A percentile compares a stretch with the other conserved stretches of the same genome.
These are phyloP conservation scores for Symmetrospora coprosmae DNA, from an alignment of 768 basidiomycete genomes.

Conservation along the genomic window DNA sequence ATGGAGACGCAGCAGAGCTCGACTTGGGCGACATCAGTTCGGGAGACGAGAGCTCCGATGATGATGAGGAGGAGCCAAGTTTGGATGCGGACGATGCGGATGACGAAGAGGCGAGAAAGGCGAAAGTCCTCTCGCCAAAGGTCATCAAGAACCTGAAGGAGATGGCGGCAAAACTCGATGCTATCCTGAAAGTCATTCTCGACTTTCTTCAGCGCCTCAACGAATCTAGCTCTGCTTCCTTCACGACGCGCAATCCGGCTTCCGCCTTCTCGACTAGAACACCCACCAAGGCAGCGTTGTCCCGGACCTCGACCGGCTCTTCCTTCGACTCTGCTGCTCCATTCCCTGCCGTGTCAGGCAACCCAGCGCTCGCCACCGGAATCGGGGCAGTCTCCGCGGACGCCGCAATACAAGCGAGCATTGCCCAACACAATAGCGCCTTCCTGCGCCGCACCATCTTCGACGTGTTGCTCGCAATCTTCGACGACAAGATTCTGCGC, in stretches of 20 bases:
- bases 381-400: conserved; percentile 14
- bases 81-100: conserved; percentile 30
- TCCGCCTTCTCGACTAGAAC: background rate
- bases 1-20: conserved; percentile 4
- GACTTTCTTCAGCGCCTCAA: conserved; percentile 55
- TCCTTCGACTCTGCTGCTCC: background rate
- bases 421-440: background rate
- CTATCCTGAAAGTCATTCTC: conserved; percentile 68
- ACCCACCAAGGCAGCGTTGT: background rate
- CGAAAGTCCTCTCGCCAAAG: conserved; percentile 26
- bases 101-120: conserved; percentile 31
- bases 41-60: conserved; percentile 48
- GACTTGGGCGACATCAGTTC: conserved; percentile 57
- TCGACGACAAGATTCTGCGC: conserved; percentile 79
- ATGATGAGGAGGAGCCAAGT: conserved; percentile 29
- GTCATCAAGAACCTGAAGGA: conserved; percentile 54
- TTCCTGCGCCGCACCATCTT: conserved; percentile 47
- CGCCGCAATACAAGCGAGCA: conserved; percentile 31
- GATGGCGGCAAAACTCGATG: conserved; percentile 84
- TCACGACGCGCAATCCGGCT: background rate
- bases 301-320: background rate
- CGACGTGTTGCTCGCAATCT: conserved; percentile 74
- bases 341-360: conserved; percentile 9
- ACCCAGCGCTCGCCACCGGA: conserved; percentile 8
- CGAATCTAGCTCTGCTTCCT: background rate